A percentile compares a stretch with the other conserved stretches of the same genome.
These are phyloP conservation scores for Saturnispora kantuleensis DNA, from an alignment of 805 yeast species.

Conservation along the genomic window DNA sequence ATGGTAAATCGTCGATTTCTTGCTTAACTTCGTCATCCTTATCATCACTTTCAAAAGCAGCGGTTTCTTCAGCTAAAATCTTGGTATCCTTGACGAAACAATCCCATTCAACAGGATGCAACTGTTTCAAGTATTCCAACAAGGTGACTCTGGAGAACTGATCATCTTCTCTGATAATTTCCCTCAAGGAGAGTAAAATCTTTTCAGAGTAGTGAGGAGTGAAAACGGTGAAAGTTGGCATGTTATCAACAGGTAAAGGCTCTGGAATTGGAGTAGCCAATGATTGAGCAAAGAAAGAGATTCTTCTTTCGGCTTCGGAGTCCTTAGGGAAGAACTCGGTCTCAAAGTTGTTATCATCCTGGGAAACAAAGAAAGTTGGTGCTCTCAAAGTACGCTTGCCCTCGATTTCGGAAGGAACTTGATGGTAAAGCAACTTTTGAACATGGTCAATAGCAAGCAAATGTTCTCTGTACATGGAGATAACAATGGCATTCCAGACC, in stretches of 20 bases:
- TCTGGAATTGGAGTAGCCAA: constrained; percentile 98
- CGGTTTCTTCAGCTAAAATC: constrained; percentile 89
- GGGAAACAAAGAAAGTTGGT: constrained; percentile 96
- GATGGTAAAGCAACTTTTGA: constrained; percentile 93
- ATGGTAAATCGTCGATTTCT: constrained; percentile 86
- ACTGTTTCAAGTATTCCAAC: constrained; percentile 86
- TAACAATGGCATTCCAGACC: constrained; percentile 98
- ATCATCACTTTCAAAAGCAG: constrained; percentile 62
- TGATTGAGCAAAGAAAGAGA: constrained; percentile 98
- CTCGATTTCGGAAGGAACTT: constrained; percentile 96
- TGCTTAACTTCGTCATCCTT: constrained; percentile 61
- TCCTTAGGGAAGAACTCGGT: constrained; percentile 95
- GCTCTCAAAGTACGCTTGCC: constrained; percentile 98
- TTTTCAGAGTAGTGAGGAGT: constrained; percentile 96
- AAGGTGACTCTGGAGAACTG: constrained; percentile 91
- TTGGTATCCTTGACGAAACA: constrained; percentile 95
- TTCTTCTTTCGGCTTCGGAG: constrained; percentile 99
- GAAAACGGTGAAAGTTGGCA: constrained; percentile 97
- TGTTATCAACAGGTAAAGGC: constrained; percentile 97
- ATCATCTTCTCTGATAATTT: constrained; percentile 94
- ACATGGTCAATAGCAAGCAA: constrained; percentile 96
- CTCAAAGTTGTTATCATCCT: constrained; percentile 89
- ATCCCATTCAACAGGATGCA: constrained; percentile 96
- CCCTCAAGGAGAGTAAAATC: constrained; percentile 85
- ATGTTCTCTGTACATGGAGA: constrained; percentile 99